Evolutionary conservation across 1,284 basidiomycete genomes (phyloP), one percentile per base, ranked within the genome.

Genomic region (Phlebopus sp.): DNA sequence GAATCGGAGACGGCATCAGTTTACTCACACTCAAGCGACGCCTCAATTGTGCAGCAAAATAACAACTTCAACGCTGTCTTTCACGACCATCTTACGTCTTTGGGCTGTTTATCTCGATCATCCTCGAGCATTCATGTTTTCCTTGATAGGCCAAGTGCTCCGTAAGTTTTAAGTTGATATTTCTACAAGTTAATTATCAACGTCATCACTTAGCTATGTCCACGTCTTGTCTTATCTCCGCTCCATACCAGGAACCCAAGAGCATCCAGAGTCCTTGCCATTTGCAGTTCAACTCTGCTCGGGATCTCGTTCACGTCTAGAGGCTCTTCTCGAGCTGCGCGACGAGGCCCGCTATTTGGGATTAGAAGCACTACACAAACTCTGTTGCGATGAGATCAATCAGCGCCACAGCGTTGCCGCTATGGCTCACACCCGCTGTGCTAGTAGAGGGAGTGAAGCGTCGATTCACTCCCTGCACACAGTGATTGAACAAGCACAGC

Each of bases 261-360:
- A 76, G 36, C 59, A 69, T n/a, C 69, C 75, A 14, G 75, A 79
- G 30, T 56, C 64, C 14, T 75, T 90, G 10, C 87, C 88, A 1
- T 78, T 78, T 36, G 72, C 76, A 4, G 75, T 79, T 2, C 77
- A 78, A 45, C 73, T 82, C 30, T 72, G 74, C 49, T 65, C 73
- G 29, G 68, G 67, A 23, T 70, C 74, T 3, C 67, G 73, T 8
- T 60, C 69, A 1, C 79, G 79, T 14, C 67, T 88, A 14, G 85
- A 87, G 44, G 70, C 72, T 0, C 74, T 90, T 14, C 74, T 87
- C 35, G 84, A 87, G 49, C 76, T 89, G 15, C 78, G 86, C 7
- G 86, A 90, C 53, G 86, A 90, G 59, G 84, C 87, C 2, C 69
- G 70, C 34, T 90, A 82, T 58, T 79, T 91, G 19, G 79, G 78